phyloP scores from a whole-genome alignment of 1,284 basidiomycete species.

The Sparassis latifolia region DNA sequence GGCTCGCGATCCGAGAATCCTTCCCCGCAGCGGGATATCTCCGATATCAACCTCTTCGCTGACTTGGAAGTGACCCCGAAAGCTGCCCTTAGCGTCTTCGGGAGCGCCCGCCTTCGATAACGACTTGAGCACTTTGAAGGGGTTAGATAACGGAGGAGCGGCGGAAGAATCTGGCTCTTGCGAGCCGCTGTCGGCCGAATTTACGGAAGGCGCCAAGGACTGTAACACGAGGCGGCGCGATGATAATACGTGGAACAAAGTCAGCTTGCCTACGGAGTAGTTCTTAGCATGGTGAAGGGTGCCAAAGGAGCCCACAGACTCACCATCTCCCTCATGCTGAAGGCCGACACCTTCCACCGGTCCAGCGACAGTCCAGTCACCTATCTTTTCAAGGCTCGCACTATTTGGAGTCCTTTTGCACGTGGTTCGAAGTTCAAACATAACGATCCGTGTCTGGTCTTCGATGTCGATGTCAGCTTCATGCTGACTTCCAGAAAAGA shows the following conservation, averaged over 20 bases:
- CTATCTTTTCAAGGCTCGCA: slow-evolving; percentile 38
- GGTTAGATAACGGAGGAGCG: slow-evolving; percentile 39
- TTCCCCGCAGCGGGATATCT: slow-evolving; percentile 22
- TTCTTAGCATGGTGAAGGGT: background rate
- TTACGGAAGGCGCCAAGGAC: slow-evolving; percentile 10
- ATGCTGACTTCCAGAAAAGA: slow-evolving; percentile 26
- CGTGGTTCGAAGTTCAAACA: slow-evolving; percentile 39
- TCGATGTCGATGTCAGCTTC: slow-evolving; percentile 22
- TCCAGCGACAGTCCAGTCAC: slow-evolving; percentile 51
- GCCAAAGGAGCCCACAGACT: slow-evolving; percentile 7
- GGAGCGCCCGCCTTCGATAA: slow-evolving; percentile 34
- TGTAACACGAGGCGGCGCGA: slow-evolving; percentile 17
- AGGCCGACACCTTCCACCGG: slow-evolving; percentile 39
- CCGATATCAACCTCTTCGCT: slow-evolving; percentile 13
- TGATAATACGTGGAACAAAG: slow-evolving; percentile 19
- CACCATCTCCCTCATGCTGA: slow-evolving; percentile 39
- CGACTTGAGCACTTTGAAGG: slow-evolving; percentile 49
- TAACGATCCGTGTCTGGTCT: slow-evolving; percentile 36
- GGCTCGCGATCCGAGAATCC: slow-evolving; percentile 29
- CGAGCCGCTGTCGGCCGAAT: slow-evolving; percentile 6
- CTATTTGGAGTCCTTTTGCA: slow-evolving; percentile 30
- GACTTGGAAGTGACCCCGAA: slow-evolving; percentile 3
- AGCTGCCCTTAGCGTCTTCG: slow-evolving; percentile 8
- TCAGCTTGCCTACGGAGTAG: slow-evolving; percentile 15
- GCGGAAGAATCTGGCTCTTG: slow-evolving; percentile 15